Evolutionary conservation across 116 monocot genomes (phyloP).

Genomic region (Dioscorea cayenensis): DNA sequence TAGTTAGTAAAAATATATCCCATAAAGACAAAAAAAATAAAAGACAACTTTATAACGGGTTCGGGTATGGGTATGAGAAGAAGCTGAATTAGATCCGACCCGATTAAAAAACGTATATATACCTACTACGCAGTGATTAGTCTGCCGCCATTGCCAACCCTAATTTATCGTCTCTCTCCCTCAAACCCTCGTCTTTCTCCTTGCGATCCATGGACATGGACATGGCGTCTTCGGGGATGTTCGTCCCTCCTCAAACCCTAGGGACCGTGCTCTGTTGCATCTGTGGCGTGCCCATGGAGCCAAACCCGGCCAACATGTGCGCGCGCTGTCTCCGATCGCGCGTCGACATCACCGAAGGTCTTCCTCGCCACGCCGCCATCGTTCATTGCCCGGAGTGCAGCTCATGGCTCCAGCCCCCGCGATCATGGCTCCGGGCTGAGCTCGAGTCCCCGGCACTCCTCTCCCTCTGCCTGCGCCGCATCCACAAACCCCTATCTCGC

Average conservation of each 20-base stretch:
- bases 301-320: conserved; percentile 85
- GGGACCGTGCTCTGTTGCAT: conserved; percentile 67
- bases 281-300: conserved; percentile 58
- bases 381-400: conserved; percentile 75
- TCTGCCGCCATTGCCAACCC: too few species aligned
- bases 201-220: not conserved
- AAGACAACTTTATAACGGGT: too few species aligned
- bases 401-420: conserved; percentile 72
- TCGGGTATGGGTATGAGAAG: too few species aligned
- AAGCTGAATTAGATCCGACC: too few species aligned
- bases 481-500: conserved; percentile 16
- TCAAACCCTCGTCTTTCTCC: not conserved
- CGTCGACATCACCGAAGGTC: conserved; percentile 63
- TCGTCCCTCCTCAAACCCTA: not conserved
- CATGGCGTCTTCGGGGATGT: conserved; percentile 1
- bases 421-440: conserved; percentile 53
- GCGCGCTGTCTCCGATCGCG: conserved; percentile 53
- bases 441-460: conserved; percentile 74
- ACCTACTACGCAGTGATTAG: too few species aligned
- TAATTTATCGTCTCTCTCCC: too few species aligned
- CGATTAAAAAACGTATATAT: too few species aligned
- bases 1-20: too few species aligned
- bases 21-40: too few species aligned
- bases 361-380: conserved; percentile 60
- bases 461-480: conserved; percentile 44